These are phyloP conservation scores for Gossypium schwendimanii DNA, from an alignment of 441 rosid species.

Conservation along the genomic window DNA sequence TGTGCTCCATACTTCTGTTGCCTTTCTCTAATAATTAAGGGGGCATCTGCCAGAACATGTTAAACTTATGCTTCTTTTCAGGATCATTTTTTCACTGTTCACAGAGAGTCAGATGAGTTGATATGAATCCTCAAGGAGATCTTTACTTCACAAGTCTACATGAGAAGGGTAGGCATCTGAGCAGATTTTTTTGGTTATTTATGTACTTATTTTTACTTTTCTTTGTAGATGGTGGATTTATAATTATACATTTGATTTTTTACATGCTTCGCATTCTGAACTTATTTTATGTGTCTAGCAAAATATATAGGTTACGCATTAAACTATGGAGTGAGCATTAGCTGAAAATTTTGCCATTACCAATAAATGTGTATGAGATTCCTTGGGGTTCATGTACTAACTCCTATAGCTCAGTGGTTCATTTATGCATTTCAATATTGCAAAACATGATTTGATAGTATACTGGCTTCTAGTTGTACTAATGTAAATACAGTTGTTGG, in stretches of 20 bases:
- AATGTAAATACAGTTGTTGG: conserved; percentile 48
- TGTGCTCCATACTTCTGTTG: too few relatives aligned
- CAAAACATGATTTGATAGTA: neutral
- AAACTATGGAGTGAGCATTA: neutral
- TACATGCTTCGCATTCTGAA: neutral
- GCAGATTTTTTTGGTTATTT: neutral
- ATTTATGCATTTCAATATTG: neutral
- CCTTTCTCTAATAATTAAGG: neutral
- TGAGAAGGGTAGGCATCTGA: conserved; percentile 40
- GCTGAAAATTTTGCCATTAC: neutral
- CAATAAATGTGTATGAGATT: neutral
- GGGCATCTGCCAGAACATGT: neutral
- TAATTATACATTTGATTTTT: neutral
- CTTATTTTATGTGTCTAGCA: neutral
- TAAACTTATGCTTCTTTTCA: conserved; percentile 11
- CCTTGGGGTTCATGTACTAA: neutral
- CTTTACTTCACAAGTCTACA: too few relatives aligned
- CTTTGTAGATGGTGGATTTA: neutral
- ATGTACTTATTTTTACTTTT: neutral
- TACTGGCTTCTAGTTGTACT: neutral
- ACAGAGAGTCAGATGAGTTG: too few relatives aligned
- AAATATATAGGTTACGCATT: neutral
- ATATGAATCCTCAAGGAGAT: too few relatives aligned
- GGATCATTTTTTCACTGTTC: too few relatives aligned
- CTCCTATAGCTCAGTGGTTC: neutral